Evolutionary conservation across 2,329 filamentous ascomycete species (phyloP).

Genomic region (Beauveria bassiana): DNA sequence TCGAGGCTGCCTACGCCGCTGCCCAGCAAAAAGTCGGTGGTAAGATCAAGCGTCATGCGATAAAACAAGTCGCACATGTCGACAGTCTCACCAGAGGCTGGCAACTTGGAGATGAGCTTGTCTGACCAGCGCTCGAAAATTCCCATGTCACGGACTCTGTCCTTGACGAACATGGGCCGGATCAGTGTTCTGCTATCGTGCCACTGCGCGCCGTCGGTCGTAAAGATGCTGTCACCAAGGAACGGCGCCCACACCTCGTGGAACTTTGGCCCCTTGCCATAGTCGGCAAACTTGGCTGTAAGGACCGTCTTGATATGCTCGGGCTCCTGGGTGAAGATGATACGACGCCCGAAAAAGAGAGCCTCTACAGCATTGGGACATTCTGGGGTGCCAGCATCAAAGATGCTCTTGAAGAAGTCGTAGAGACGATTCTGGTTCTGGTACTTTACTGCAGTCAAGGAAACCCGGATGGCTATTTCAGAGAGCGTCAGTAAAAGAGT

Average conservation of each 20-base stretch:
- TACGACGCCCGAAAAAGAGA: conserved; percentile 25
- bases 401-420: conserved; percentile 25
- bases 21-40: conserved; percentile 62
- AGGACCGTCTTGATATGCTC: conserved; percentile 51
- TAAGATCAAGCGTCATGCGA: conserved; percentile 56
- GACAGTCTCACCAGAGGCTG: conserved; percentile 43
- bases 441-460: not conserved
- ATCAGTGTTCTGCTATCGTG: conserved; percentile 45
- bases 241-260: conserved; percentile 36
- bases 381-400: conserved; percentile 20
- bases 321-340: conserved; percentile 43
- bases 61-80: conserved; percentile 59
- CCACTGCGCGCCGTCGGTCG: conserved; percentile 44
- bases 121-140: conserved; percentile 54
- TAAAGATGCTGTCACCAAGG: conserved; percentile 50
- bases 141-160: conserved; percentile 39
- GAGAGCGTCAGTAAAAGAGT: not conserved
- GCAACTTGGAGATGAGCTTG: conserved; percentile 51
- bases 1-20: conserved; percentile 41
- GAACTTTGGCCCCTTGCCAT: conserved; percentile 37
- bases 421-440: conserved; percentile 22
- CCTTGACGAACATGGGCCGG: conserved; percentile 43
- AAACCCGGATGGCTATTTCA: not conserved
- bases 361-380: conserved; percentile 31
- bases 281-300: conserved; percentile 49